Evolutionary conservation across 2,329 filamentous ascomycete species (phyloP), one percentile per base, ranked within the genome.

Genomic region (Fusarium bactridioides): DNA sequence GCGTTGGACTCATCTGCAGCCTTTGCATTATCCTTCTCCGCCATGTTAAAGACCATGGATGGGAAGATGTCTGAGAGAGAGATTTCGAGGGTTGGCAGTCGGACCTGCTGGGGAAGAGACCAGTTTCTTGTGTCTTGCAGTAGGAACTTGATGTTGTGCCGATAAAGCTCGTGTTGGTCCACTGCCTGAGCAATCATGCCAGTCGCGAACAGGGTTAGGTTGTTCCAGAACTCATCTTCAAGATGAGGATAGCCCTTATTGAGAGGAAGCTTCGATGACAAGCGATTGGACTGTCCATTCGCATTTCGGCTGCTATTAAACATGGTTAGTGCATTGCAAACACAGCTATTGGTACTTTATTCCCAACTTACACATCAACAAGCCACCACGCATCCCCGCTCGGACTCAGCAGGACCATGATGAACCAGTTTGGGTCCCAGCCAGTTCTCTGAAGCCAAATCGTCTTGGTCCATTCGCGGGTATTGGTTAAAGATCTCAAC

Each of bases 371-470:
- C 86, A 89, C 80, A 80, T 92, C 87, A 60, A 94, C 84, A 67
- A 95, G 83, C 90, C 92, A 95, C 93, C 93, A 97, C 69, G 87
- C 87, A 78, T 96, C 93, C 59, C 93, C 93, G 76, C 87, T 86
- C 77, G 93, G 85, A 78, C 91, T 91, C 79, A 94, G 86, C 58
- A 90, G 90, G 50, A 92, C 87, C 72, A 91, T 90, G 43, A 97
- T 83, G 70, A 91, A 89, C 93, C 94, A 97, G 58, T 88, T 84
- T 19, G 87, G 79, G 15, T 86, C 86, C 93, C 95, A 97, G n/a
- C 89, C 90, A 64, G 85, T 84, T 75, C 90, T 91, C 76, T 87
- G 89, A 70, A 97, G 91, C 83, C 94, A 93, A 21, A 90, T 84
- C 40, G 88, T 85, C 64, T 91, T 89, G 67, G 90, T 86, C 57